phyloP scores from a whole-genome alignment of 176 grass and related monocot species.

The Chloris gayana region DNA sequence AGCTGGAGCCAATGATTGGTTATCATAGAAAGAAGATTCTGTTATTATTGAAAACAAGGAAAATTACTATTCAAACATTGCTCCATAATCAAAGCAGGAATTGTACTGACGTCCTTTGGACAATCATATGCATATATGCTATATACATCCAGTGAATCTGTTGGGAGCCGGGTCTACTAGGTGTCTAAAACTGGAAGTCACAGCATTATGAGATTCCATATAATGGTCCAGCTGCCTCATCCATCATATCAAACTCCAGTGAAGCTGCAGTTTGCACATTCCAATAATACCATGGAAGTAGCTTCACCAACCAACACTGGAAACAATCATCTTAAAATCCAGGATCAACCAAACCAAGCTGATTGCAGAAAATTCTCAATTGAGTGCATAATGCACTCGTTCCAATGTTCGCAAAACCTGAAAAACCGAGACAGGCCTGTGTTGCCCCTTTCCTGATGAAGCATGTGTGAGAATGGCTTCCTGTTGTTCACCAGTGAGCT shows the following conservation, averaged over 20 bases:
- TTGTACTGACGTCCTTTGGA: neutral
- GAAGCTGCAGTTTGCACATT: neutral
- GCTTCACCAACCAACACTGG: neutral
- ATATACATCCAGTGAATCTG: conserved; percentile 2
- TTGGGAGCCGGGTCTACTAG: neutral
- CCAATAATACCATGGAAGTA: neutral
- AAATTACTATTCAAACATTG: neutral
- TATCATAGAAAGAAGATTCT: neutral
- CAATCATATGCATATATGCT: neutral
- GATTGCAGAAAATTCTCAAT: conserved; percentile 38
- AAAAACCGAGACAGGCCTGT: conserved; percentile 42
- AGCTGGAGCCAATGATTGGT: neutral
- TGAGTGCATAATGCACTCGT: conserved; percentile 85
- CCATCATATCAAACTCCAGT: neutral
- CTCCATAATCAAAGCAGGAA: neutral
- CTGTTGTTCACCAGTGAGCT: conserved; percentile 86
- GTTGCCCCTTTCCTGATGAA: conserved; percentile 48
- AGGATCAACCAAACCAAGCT: neutral
- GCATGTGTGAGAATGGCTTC: conserved; percentile 53
- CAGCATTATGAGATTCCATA: neutral
- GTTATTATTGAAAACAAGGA: neutral
- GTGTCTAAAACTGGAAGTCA: neutral
- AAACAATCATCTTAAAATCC: neutral
- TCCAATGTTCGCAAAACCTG: conserved; percentile 79
- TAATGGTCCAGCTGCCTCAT: conserved; percentile 7